Base-by-base conservation (phyloP, 441 rosid genomes). In the Bruguiera hainesii region DNA sequence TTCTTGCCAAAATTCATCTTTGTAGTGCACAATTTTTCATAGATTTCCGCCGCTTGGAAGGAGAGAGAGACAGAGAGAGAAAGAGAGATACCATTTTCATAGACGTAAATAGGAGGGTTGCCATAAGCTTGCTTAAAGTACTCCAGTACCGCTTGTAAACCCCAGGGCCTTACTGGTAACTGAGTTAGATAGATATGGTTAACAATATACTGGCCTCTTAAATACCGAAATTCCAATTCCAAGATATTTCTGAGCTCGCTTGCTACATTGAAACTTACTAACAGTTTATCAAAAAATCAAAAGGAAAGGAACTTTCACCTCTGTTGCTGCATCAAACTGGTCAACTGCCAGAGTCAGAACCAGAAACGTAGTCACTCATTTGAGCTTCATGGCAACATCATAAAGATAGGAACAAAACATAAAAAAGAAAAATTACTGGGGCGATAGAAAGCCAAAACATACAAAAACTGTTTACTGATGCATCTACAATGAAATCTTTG, bases 91-190 rank as follows among this genome's bases (percentile, higher is more conserved):
- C 90, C 98, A 63, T 92, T 92, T 80, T 92, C 93, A 62, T 85
- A 80, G 68, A 90, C 83, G 80, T 85, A 86, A 35, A 88, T 56
- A 15, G 86, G 90, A 79, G 93, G 89, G 71, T 90, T 93, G 72
- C 82, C 77, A 60, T 87, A 88, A 48, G 16, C 65, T 60, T 80
- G 76, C 82, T 90, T 85, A 57, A 90, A 29, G 75, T 83, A 65
- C 70, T 83, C 82, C 53, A 90, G 77, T 28, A 78, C 56, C 63
- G 13, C 60, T 85, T 78, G 70, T 65, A 92, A 72, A 61, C 83
- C 86, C 81, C 76, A 67, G 28, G 93, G 85, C 48, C 25, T 18
- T 35, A 72, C 0, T 11, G 76, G 80, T 6, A 20, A 62, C 96
- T 91, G 82, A 52, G 21, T 20, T 6, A 50, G 53, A 50, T 5